Evolutionary conservation across 305 asterid genomes (phyloP).

Genomic region (Plantago coronopus): DNA sequence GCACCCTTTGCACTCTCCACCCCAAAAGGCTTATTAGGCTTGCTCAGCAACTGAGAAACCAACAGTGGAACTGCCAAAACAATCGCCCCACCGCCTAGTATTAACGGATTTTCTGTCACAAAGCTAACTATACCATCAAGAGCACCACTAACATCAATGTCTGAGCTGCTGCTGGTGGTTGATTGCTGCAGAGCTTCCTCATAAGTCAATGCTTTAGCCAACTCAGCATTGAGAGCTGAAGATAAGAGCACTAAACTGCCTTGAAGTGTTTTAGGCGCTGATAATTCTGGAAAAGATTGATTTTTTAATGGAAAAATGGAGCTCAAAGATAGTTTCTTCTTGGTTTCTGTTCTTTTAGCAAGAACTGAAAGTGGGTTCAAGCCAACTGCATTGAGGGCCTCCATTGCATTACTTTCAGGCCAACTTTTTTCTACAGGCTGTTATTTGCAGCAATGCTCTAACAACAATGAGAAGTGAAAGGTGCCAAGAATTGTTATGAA

Average conservation of each 20-base stretch:
- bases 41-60: slow-evolving; percentile 56
- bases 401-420: slow-evolving; percentile 41
- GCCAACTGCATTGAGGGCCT: slow-evolving; percentile 75
- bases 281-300: slow-evolving; percentile 23
- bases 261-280: slow-evolving; percentile 36
- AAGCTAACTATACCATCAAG: slow-evolving; percentile 48
- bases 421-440: slow-evolving; percentile 7
- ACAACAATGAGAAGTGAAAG: slow-evolving; percentile 21
- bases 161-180: slow-evolving; percentile 28
- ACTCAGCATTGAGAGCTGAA: slow-evolving; percentile 42
- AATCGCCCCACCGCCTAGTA: slow-evolving; percentile 61
- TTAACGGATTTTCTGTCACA: slow-evolving; percentile 56
- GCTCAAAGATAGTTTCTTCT: slow-evolving; percentile 27
- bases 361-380: slow-evolving; percentile 72
- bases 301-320: slow-evolving; percentile 43
- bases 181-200: slow-evolving; percentile 81
- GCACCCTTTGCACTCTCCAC: slow-evolving; percentile 76
- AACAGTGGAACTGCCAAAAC: slow-evolving; percentile 62
- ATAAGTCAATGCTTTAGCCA: slow-evolving; percentile 71
- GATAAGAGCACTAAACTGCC: slow-evolving; percentile 56
- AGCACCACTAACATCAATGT: slow-evolving; percentile 45
- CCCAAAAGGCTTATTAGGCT: slow-evolving; percentile 68
- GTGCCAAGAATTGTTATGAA: slow-evolving; percentile 19
- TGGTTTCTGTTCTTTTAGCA: slow-evolving; percentile 53
- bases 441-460: slow-evolving; percentile 22